Base-by-base conservation (phyloP, 768 basidiomycete species). In the Agrocybe chaxingu region DNA sequence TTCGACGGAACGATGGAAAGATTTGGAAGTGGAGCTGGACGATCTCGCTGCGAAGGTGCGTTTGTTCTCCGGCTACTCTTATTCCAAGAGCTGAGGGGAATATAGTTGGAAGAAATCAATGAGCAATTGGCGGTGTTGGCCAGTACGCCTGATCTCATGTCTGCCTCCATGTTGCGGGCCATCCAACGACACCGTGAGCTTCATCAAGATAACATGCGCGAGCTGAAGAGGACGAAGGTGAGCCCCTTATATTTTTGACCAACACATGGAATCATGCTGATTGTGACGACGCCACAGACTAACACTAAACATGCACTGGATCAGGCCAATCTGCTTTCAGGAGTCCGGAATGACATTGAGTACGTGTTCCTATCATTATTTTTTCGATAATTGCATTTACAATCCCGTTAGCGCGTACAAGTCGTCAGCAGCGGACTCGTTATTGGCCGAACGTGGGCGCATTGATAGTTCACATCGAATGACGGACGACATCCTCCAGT, bases 291-390 rank as follows among this genome's bases (percentile, higher is more conserved):
- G 10, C 13, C 31, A 7, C 37, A 69, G 93, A 72, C 78, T 16
- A 95, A 91, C 64, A 83, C 93, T 16, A 81, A 92, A 59, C 76
- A 83, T 49, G 92, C 92, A 0, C 68, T 95, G 40, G 88, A 95
- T 60, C 84, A 92, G 62, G 89, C 86, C 1, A 96, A 92, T 63
- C 71, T 99, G 11, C 77, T 99, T 16, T 85, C 80, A 40, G 92
- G 92, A 7, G 95, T 98, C 3, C 80, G 95, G 56, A 93, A 95
- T 58, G 97, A 99, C 60, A 98, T 98, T 57, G 92, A 93, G 95
- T 96, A 59, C 40, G 85, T 68, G 24, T 7, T 43, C 2, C 29
- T 8, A 29, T 33, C 41, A 7, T 36, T 4, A 19, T 42, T 3
- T 41, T 3, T 6, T 2, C 34, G 1, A n/a, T 37, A 10, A 3